A percentile compares a stretch with the other conserved stretches of the same genome.
Conservation (phyloP, 2,329 filamentous ascomycete species). For the Diaporthe vaccinii region DNA sequence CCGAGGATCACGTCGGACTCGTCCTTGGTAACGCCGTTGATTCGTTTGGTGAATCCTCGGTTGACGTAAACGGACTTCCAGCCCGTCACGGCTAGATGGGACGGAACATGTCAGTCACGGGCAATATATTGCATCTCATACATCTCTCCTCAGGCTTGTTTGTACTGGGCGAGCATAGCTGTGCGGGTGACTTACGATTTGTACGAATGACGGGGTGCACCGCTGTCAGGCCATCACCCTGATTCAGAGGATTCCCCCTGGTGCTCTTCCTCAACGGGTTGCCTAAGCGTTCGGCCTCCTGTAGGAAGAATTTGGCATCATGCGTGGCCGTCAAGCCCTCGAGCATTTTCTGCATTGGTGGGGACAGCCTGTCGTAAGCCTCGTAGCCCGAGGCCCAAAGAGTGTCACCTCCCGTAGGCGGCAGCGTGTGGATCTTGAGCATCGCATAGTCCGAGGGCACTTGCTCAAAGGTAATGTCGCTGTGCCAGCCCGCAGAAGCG, state of each 20-base stretch:
- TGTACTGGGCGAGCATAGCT: no score
- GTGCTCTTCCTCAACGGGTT: conserved; percentile 49
- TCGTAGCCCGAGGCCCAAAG: conserved; percentile 66
- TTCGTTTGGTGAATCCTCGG: conserved; percentile 65
- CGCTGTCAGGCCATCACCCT: conserved; percentile 64
- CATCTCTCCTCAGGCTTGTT: no score
- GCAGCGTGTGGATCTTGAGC: conserved; percentile 60
- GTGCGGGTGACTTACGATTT: conserved; percentile 57
- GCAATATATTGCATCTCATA: neutral
- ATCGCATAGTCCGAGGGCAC: conserved; percentile 62
- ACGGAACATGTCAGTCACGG: conserved; percentile 6
- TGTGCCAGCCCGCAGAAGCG: conserved; percentile 52
- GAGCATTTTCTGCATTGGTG: conserved; percentile 60
- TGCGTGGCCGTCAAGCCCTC: conserved; percentile 64
- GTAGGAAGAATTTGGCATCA: conserved; percentile 63
- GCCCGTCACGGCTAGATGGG: conserved; percentile 60
- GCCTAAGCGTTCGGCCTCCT: conserved; percentile 62
- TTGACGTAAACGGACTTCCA: conserved; percentile 69
- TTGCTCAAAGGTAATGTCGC: conserved; percentile 58
- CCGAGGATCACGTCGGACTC: conserved; percentile 66
- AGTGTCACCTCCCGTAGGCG: conserved; percentile 60
- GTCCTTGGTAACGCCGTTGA: conserved; percentile 67
- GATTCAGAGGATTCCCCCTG: conserved; percentile 70
- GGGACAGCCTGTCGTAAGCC: conserved; percentile 67
- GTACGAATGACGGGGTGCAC: conserved; percentile 69